A percentile compares a stretch with the other conserved stretches of the same genome.
phyloP scores from a whole-genome alignment of 139 green algal species.

The Chlamydomonas incerta region DNA sequence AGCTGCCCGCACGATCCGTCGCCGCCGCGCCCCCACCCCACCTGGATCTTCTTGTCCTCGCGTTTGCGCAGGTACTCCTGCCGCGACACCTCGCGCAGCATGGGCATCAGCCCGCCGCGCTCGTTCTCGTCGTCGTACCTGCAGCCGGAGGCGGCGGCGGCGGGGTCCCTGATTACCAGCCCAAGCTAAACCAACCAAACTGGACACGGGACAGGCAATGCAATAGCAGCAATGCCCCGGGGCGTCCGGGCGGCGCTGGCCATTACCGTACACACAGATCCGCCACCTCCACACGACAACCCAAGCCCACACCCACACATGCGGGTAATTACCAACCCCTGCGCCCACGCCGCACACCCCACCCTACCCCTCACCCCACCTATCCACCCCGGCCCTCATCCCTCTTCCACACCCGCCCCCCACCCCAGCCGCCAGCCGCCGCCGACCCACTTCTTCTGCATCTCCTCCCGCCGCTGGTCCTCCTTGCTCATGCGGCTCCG shows the following conservation, averaged over 20 bases:
- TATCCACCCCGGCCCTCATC: no score
- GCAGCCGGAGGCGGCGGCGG: neutral
- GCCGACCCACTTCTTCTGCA: slow-evolving; percentile 22
- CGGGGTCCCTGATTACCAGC: no score
- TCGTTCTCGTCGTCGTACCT: slow-evolving; percentile 69
- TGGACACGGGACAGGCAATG: neutral
- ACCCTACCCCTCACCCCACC: neutral
- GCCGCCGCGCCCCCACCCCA: slow-evolving; percentile 23
- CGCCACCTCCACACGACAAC: no score
- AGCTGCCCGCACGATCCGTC: no score
- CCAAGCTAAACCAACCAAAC: no score
- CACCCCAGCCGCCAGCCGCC: neutral
- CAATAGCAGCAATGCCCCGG: no score
- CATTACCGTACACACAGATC: no score
- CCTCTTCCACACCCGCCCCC: neutral
- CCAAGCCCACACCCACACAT: no score
- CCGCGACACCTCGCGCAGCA: slow-evolving; percentile 84
- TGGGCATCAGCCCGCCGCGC: slow-evolving; percentile 58
- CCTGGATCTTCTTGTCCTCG: slow-evolving; percentile 85
- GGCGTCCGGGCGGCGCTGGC: no score
- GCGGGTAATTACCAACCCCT: no score
- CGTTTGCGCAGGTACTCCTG: slow-evolving; percentile 98
- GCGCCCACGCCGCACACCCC: no score
- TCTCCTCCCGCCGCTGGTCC: slow-evolving; percentile 50
- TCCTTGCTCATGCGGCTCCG: slow-evolving; percentile 56